phyloP scores from a whole-genome alignment of 1,284 basidiomycete genomes.

The Taiwanofungus camphoratus region DNA sequence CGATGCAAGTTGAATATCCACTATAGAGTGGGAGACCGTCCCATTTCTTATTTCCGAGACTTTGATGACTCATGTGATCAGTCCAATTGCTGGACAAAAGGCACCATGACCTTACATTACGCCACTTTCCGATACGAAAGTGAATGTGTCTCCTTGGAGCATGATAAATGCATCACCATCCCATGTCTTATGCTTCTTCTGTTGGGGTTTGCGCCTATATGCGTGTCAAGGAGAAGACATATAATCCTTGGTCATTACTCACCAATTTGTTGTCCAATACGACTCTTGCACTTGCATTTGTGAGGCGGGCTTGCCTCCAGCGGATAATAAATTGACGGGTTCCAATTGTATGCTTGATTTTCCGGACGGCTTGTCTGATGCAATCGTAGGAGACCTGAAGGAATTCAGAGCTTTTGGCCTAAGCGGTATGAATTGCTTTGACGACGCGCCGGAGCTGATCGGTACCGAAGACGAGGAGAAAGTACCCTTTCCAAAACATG shows the following conservation, averaged over 20 bases:
- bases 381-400: constrained; percentile 20
- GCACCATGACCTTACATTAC: constrained; percentile 50
- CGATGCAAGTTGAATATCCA: constrained; percentile 47
- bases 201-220: constrained; percentile 69
- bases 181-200: constrained; percentile 86
- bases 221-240: constrained; percentile 8
- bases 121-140: constrained; percentile 63
- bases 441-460: constrained; percentile 20
- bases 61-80: constrained; percentile 23
- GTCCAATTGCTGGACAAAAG: constrained; percentile 3
- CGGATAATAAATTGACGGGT: constrained; percentile 33
- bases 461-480: constrained; percentile 18
- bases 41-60: constrained; percentile 59
- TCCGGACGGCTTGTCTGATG: constrained; percentile 13
- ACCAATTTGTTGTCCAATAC: constrained; percentile 72
- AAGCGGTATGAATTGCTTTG: constrained; percentile 42
- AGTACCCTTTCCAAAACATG: constrained; percentile 45
- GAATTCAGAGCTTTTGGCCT: constrained; percentile 31
- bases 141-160: constrained; percentile 42
- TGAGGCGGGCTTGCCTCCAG: constrained; percentile 15
- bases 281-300: constrained; percentile 22
- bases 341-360: constrained; percentile 35
- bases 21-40: constrained; percentile 47
- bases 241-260: constrained; percentile 3
- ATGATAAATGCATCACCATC: constrained; percentile 72